These are phyloP conservation scores for Diutina pseudorugosa DNA, from an alignment of 1,139 yeast genomes.

Conservation along the genomic window DNA sequence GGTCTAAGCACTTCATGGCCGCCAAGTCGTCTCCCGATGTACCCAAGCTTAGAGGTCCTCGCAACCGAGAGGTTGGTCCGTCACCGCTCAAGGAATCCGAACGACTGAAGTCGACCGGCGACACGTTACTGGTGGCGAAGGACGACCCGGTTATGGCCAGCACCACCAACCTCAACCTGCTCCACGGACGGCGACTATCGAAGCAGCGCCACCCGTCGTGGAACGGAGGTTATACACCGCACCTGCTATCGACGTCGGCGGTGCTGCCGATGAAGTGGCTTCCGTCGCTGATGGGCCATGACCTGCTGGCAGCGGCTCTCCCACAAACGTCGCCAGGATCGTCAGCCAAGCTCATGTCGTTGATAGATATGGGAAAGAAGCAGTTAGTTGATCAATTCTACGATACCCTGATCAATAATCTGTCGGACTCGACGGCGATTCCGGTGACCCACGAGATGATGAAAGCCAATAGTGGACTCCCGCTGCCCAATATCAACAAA, in stretches of 20 bases:
- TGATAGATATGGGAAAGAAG: background rate
- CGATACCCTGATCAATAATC: slow-evolving; percentile 2
- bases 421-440: background rate
- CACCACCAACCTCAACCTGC: background rate
- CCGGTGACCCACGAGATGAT: background rate
- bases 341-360: background rate
- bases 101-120: background rate
- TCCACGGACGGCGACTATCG: background rate
- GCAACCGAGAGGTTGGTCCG: background rate
- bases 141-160: background rate
- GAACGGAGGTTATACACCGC: background rate
- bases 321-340: background rate
- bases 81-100: background rate
- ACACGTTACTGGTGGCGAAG: background rate
- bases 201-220: background rate
- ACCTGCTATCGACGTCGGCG: background rate
- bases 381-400: background rate
- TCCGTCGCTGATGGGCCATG: background rate
- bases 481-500: background rate
- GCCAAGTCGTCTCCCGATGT: background rate
- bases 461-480: background rate
- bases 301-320: background rate
- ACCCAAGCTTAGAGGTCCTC: background rate
- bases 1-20: background rate
- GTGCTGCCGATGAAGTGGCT: background rate